A percentile compares a stretch with the other conserved stretches of the same genome.
These are phyloP conservation scores for Lentinula boryana DNA, from an alignment of 768 basidiomycete genomes.

Conservation along the genomic window DNA sequence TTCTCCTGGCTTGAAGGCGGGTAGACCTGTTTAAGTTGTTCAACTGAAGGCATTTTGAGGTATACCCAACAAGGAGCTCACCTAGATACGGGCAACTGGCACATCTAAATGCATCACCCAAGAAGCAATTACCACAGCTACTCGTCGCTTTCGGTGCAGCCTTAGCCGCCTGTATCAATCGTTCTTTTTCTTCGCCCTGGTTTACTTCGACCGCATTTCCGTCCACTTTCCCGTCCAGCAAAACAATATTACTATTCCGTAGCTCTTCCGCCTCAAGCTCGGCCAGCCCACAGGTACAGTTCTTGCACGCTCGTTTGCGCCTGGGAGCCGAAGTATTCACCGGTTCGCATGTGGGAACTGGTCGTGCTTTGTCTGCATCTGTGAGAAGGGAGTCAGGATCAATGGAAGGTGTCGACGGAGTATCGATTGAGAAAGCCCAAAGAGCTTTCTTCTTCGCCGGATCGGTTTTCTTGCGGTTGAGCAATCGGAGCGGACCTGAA, in stretches of 20 bases:
- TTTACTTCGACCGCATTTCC: conserved; percentile 54
- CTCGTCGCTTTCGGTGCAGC: conserved; percentile 85
- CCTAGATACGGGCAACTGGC: conserved; percentile 94
- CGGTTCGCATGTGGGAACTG: conserved; percentile 74
- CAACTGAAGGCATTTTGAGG: neutral
- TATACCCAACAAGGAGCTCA: conserved; percentile 32
- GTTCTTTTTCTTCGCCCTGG: conserved; percentile 52
- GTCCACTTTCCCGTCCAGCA: conserved; percentile 58
- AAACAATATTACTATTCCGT: conserved; percentile 51
- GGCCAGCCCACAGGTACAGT: conserved; percentile 92
- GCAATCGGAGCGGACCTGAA: conserved; percentile 36
- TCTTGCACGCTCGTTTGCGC: conserved; percentile 91
- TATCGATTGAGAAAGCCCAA: conserved; percentile 60
- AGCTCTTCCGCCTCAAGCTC: conserved; percentile 88
- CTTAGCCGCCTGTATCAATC: conserved; percentile 58
- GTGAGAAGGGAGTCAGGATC: conserved; percentile 84
- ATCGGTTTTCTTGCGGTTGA: conserved; percentile 48
- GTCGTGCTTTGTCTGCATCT: conserved; percentile 73
- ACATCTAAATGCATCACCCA: conserved; percentile 97
- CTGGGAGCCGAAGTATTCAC: conserved; percentile 43
- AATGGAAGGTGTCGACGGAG: conserved; percentile 66
- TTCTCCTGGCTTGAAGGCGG: conserved; percentile 97
- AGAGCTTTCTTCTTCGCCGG: conserved; percentile 81
- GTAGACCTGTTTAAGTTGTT: conserved; percentile 60
- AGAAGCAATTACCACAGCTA: conserved; percentile 95